Percentiles rank a stretch among this genome's conserved stretches.
Evolutionary conservation across 306 rosid genomes (phyloP).

Genomic region (Chamaecrista fasciculata): DNA sequence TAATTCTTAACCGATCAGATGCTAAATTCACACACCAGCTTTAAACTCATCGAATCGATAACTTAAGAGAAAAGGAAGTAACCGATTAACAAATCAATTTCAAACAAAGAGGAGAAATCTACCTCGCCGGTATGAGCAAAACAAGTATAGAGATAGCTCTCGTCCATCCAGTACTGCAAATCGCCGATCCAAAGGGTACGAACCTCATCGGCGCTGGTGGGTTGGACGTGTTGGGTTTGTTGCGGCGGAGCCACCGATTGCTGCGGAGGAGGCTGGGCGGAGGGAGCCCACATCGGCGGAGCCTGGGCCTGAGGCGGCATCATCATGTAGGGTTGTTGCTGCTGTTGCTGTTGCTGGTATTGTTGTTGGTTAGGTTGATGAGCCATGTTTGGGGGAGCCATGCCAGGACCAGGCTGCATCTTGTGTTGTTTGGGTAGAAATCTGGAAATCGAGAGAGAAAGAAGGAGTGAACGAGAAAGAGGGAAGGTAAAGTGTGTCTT

Average conservation of each 20-base stretch:
- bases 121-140: constrained; percentile 92
- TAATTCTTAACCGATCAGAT: not conserved
- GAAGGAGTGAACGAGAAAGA: constrained; percentile 13
- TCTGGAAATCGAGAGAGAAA: constrained; percentile 16
- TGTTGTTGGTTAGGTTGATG: constrained; percentile 65
- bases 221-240: constrained; percentile 39
- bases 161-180: constrained; percentile 97
- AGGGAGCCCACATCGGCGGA: constrained; percentile 60
- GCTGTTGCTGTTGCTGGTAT: constrained; percentile 60
- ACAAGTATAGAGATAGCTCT: constrained; percentile 58
- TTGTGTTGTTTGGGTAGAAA: constrained; percentile 47
- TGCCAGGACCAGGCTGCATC: constrained; percentile 93
- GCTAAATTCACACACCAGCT: not conserved
- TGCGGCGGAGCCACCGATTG: constrained; percentile 34
- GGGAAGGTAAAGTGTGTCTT: not conserved
- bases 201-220: constrained; percentile 68
- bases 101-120: not conserved
- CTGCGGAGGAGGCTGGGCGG: constrained; percentile 42
- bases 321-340: constrained; percentile 80
- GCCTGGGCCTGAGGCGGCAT: constrained; percentile 67
- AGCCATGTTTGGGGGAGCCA: constrained; percentile 47
- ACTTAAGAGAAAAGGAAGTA: not conserved
- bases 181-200: constrained; percentile 98
- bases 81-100: not conserved
- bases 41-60: not conserved